Conservation (phyloP, 768 basidiomycete species). For the Steccherinum ochraceum region DNA sequence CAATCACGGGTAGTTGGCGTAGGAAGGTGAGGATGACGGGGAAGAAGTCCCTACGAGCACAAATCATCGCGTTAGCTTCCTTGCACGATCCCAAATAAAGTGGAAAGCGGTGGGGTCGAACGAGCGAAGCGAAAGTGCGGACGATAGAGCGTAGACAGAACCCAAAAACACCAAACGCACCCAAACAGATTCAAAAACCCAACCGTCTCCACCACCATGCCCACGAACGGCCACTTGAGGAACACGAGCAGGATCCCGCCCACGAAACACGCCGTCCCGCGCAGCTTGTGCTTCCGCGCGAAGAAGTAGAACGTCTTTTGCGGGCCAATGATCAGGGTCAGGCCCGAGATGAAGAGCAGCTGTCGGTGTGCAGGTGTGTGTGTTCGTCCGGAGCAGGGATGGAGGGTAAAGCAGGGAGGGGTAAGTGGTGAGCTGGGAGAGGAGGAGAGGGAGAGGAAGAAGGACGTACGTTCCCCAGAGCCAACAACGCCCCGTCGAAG, state of each 20-base stretch:
- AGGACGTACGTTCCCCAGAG: conserved; percentile 88
- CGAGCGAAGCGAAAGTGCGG: too few relatives aligned
- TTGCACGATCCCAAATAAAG: not conserved
- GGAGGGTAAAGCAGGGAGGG: not conserved
- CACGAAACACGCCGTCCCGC: conserved; percentile 84
- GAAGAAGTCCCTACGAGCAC: conserved; percentile 82
- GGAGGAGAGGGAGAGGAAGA: conserved; percentile 4
- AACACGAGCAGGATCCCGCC: conserved; percentile 92
- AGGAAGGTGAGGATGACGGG: conserved; percentile 97
- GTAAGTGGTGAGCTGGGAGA: not conserved
- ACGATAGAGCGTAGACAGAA: too few relatives aligned
- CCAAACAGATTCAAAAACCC: conserved; percentile 98
- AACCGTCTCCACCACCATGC: conserved; percentile 90
- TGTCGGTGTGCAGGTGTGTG: conserved; percentile 27
- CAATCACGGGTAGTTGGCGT: conserved; percentile 88
- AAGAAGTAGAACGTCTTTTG: conserved; percentile 99
- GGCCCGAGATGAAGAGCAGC: conserved; percentile 91
- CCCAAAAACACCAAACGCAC: conserved; percentile 46
- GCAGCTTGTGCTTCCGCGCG: conserved; percentile 88
- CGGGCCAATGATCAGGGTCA: conserved; percentile 95
- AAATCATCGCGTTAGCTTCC: not conserved
- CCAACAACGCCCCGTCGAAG: conserved; percentile 93
- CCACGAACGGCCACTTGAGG: conserved; percentile 90
- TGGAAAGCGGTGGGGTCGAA: too few relatives aligned
- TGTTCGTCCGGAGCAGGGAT: conserved; percentile 1